A percentile compares a stretch with the other conserved stretches of the same genome.
phyloP scores from a whole-genome alignment of 371 early-diverging fungal species.

The Blakeslea trispora region DNA sequence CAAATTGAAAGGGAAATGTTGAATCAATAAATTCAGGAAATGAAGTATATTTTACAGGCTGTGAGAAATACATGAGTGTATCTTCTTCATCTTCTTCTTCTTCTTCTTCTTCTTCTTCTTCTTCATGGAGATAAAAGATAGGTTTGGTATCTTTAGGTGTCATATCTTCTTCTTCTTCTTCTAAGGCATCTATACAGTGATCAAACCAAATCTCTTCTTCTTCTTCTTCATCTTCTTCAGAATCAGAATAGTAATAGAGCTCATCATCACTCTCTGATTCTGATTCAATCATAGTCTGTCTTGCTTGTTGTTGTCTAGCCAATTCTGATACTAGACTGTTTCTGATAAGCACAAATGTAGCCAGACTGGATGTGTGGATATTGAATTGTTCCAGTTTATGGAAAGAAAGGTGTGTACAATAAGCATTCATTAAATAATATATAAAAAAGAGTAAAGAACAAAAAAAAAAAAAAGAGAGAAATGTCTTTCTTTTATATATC shows the following conservation, averaged over 20 bases:
- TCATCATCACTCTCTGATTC: background rate
- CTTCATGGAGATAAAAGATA: background rate
- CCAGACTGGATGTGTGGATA: background rate
- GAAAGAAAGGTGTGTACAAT: background rate
- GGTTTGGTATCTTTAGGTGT: background rate
- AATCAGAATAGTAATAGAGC: too few species aligned
- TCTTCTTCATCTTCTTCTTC: too few species aligned
- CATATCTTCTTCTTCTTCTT: background rate
- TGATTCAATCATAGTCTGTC: background rate
- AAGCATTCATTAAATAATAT: background rate
- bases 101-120: background rate
- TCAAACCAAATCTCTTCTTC: background rate
- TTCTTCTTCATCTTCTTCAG: too few species aligned
- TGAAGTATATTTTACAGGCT: too few species aligned
- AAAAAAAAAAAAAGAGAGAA: background rate
- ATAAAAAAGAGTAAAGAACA: background rate
- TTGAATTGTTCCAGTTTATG: background rate
- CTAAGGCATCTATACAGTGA: background rate
- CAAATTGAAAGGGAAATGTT: too few species aligned
- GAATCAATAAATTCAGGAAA: too few species aligned
- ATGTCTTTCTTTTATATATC: too few species aligned
- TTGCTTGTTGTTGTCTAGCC: background rate
- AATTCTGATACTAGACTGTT: background rate
- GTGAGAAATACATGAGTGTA: too few species aligned
- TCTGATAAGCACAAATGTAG: background rate